Conservation (phyloP, 2,329 filamentous ascomycete genomes). For the Aspergillus fischeri region DNA sequence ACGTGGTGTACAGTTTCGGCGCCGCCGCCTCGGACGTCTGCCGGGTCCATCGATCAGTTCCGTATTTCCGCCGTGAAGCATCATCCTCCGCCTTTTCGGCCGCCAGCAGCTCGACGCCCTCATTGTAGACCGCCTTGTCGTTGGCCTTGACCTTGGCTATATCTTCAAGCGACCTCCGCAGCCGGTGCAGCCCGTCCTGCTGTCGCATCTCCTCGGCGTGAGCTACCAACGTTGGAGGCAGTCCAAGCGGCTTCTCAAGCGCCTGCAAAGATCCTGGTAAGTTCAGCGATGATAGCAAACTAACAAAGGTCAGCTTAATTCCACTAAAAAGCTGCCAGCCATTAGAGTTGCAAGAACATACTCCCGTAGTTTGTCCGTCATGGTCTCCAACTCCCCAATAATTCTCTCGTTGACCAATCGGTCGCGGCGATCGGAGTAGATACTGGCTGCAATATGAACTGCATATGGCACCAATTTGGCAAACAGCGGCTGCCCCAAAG, state of each 20-base stretch:
- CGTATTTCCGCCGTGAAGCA: slow-evolving; percentile 68
- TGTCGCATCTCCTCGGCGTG: slow-evolving; percentile 94
- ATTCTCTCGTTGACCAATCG: slow-evolving; percentile 85
- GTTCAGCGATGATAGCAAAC: slow-evolving; percentile 71
- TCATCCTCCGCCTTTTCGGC: slow-evolving; percentile 83
- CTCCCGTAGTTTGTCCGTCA: slow-evolving; percentile 77
- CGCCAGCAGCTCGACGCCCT: slow-evolving; percentile 72
- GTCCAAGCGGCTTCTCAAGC: slow-evolving; percentile 85
- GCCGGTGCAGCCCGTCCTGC: slow-evolving; percentile 73
- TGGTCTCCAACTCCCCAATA: slow-evolving; percentile 73
- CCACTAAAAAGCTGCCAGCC: neutral
- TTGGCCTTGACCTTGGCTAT: slow-evolving; percentile 83
- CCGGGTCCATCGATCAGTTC: slow-evolving; percentile 80
- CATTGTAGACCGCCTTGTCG: slow-evolving; percentile 73
- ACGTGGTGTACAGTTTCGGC: slow-evolving; percentile 68
- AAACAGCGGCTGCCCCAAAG: slow-evolving; percentile 82
- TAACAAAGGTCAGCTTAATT: slow-evolving; percentile 19
- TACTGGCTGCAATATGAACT: slow-evolving; percentile 89
- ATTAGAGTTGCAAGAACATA: slow-evolving; percentile 26
- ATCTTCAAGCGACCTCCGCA: slow-evolving; percentile 78
- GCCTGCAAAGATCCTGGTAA: slow-evolving; percentile 91
- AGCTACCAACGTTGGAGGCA: slow-evolving; percentile 78
- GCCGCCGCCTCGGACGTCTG: slow-evolving; percentile 66
- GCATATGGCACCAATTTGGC: slow-evolving; percentile 91
- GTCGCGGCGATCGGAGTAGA: slow-evolving; percentile 89